Conservation (phyloP, 495 filamentous ascomycete genomes). For the Xanthoparmelia taractica region DNA sequence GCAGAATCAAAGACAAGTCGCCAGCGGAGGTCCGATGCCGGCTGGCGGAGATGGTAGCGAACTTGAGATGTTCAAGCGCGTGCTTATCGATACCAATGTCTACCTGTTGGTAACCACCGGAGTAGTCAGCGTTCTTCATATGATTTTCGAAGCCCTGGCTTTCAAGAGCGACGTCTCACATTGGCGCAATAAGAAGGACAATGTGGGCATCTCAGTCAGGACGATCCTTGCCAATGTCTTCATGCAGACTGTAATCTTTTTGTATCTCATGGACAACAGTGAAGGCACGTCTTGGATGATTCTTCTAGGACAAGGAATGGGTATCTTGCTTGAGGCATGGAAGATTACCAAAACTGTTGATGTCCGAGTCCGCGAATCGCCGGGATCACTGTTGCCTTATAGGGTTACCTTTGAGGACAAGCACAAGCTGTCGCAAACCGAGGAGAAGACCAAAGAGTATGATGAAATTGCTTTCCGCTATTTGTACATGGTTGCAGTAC, state of each 20-base stretch:
- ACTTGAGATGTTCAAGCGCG: constrained; percentile 91
- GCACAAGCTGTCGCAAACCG: constrained; percentile 87
- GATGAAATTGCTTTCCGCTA: constrained; percentile 96
- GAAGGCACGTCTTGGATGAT: constrained; percentile 99
- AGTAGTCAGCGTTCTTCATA: constrained; percentile 80
- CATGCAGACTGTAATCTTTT: constrained; percentile 94
- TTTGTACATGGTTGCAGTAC: constrained; percentile 84
- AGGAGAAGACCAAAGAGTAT: constrained; percentile 97
- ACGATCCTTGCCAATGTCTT: constrained; percentile 96
- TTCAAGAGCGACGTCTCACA: constrained; percentile 97
- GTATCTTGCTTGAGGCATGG: constrained; percentile 93
- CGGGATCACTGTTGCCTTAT: constrained; percentile 68
- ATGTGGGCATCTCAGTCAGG: constrained; percentile 88
- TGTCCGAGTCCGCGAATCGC: constrained; percentile 67
- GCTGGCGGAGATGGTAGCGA: constrained; percentile 69
- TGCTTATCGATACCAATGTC: constrained; percentile 88
- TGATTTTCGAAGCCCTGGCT: constrained; percentile 89
- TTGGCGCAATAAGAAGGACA: constrained; percentile 99
- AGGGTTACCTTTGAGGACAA: constrained; percentile 89
- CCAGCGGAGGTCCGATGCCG: constrained; percentile 53
- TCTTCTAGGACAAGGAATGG: constrained; percentile 81
- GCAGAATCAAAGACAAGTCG: constrained; percentile 64
- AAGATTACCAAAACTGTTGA: constrained; percentile 97
- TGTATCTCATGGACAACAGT: constrained; percentile 96
- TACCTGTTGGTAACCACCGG: constrained; percentile 79